Conservation (phyloP, 805 yeast species). For the Metschnikowia gelsemii region DNA sequence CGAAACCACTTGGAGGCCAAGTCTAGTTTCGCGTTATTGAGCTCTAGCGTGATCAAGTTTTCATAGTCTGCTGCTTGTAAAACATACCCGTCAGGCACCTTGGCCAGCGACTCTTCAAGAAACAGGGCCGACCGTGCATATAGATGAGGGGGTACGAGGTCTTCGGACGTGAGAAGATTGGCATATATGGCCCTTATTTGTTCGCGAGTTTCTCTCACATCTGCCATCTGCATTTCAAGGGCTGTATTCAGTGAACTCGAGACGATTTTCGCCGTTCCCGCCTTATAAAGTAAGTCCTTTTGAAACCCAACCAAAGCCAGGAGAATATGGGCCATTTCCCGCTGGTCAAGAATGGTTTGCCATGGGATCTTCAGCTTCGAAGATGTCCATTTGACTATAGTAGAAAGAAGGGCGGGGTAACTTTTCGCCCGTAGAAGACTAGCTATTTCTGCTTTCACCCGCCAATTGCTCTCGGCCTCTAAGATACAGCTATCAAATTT, state of each 20-base stretch:
- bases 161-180: constrained; percentile 13
- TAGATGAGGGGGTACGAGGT: constrained; percentile 7
- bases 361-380: constrained; percentile 9
- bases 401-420: constrained; percentile 11
- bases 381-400: constrained; percentile 15
- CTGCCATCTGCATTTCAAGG: constrained; percentile 5
- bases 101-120: constrained; percentile 3
- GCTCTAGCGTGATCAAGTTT: constrained; percentile 37
- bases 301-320: constrained; percentile 15
- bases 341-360: constrained; percentile 13
- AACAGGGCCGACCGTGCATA: constrained; percentile 5
- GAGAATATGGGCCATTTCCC: constrained; percentile 17
- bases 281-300: constrained; percentile 11
- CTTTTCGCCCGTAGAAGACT: constrained; percentile 10
- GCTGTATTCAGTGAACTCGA: background rate
- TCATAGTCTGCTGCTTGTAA: constrained; percentile 32
- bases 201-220: constrained; percentile 16
- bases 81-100: background rate
- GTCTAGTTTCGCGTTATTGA: constrained; percentile 37
- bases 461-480: background rate
- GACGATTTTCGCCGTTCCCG: constrained; percentile 9
- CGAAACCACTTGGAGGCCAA: constrained; percentile 42
- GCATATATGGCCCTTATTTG: constrained; percentile 18
- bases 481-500: too few species aligned
- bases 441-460: constrained; percentile 9